Evolutionary conservation across 208 protist genomes (phyloP), one percentile per base, ranked within the genome.

Genomic region (Sergeia podlipaevii): DNA sequence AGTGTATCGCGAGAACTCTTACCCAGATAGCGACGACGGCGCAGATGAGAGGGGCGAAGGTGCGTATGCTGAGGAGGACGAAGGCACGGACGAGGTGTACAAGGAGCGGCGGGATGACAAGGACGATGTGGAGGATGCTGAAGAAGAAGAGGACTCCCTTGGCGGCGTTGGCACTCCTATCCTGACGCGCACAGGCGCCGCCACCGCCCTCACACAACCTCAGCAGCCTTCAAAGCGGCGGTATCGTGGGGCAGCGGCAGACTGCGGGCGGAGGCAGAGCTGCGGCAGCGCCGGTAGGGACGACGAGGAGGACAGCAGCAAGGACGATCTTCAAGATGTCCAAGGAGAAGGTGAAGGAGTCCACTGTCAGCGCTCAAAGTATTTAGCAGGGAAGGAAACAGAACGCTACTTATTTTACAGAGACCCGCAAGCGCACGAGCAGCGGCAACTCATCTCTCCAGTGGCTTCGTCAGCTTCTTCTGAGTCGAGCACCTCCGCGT

Each of bases 31-130:
- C 10, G 52, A 47, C 13, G 49, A 66, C 33, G 24, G 47, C 42
- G 44, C 30, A 29, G 26, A 48, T 29, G 52, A 55, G 17, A 43
- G 33, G 41, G 36, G 51, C 50, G 48, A 72, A 20, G 57, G 56
- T 48, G 65, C 60, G 44, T 51, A 60, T 27, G 51, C 28, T n/a
- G 42, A 51, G 32, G 20, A 52, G 10, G 13, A 34, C 26, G 46
- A 34, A 10, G 24, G 34, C 34, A 38, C 34, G 11, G 10, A 15
- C 34, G 34, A 38, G 15, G 34, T 10, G 11, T 10, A 38, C 34
- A 15, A 15, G 11, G 34, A 38, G 34, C 15, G 8, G 8, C 11
- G 33, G 17, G 39, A 45, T 20, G 39, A 45, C 39, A 17, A 45
- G 4, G 15, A 45, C 15, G 39, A 45, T 20, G 24, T 20, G 10